phyloP scores from a whole-genome alignment of 257 asterid species.

The Rubia yunnanensis region DNA sequence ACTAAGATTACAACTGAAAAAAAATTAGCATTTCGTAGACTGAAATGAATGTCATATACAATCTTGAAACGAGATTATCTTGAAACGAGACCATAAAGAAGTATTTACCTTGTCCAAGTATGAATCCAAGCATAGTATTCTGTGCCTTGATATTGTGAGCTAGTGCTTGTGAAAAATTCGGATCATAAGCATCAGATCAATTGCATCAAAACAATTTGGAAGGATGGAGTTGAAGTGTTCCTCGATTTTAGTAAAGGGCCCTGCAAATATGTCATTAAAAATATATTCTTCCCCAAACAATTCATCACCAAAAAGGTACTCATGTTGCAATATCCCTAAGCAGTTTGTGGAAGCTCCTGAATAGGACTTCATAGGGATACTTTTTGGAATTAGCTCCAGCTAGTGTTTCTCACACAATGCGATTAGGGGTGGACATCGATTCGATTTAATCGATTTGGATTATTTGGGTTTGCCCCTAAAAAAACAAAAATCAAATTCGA shows the following conservation, averaged over 20 bases:
- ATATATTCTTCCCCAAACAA: no score
- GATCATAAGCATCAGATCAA: conserved; percentile 97
- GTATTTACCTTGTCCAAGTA: conserved; percentile 97
- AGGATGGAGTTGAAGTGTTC: conserved; percentile 81
- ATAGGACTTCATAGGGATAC: conserved; percentile 98
- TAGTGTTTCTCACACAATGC: no score
- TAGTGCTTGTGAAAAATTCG: conserved; percentile 97
- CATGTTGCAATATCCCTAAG: conserved; percentile 98
- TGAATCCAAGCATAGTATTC: conserved; percentile 95
- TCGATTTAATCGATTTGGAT: no score
- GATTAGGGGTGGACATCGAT: no score
- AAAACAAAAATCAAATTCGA: no score
- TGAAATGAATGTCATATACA: conserved; percentile 96
- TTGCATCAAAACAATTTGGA: conserved; percentile 88
- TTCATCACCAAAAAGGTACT: no score
- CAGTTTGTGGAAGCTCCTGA: conserved; percentile 98
- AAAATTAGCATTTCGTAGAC: conserved; percentile 84
- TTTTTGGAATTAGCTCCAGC: conserved; percentile 96
- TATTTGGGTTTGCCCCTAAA: no score
- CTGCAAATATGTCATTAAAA: conserved; percentile 16
- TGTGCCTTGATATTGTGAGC: conserved; percentile 97
- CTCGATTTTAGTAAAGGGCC: conserved; percentile 86
- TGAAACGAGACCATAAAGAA: conserved; percentile 95
- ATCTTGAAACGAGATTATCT: no score
- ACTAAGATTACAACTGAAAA: no score